phyloP scores from a whole-genome alignment of 2,329 filamentous ascomycete genomes.

The Didymella exigua region DNA sequence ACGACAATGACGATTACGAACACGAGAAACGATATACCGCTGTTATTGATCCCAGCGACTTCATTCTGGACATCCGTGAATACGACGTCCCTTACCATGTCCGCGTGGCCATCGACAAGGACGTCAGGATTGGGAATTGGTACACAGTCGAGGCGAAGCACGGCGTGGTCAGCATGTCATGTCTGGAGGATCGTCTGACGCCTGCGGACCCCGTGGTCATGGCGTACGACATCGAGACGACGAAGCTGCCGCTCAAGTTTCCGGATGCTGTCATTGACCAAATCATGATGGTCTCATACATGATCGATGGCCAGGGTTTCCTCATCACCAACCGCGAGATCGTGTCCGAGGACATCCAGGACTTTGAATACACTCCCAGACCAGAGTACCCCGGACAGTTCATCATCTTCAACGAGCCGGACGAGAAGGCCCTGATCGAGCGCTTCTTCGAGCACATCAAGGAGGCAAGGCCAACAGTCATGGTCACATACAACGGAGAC shows the following conservation, averaged over 20 bases:
- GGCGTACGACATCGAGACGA: constrained; percentile 99
- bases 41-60: constrained; percentile 91
- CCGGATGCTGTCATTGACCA: constrained; percentile 93
- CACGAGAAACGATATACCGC: constrained; percentile 79
- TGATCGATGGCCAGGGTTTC: constrained; percentile 98
- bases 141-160: constrained; percentile 95
- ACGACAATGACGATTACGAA: constrained; percentile 81
- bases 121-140: constrained; percentile 96
- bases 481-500: constrained; percentile 99
- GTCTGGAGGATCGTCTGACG: constrained; percentile 84
- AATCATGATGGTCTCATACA: constrained; percentile 99
- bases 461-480: constrained; percentile 90
- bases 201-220: constrained; percentile 97
- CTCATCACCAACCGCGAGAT: constrained; percentile 98
- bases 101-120: constrained; percentile 95
- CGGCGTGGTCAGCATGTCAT: constrained; percentile 79
- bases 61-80: constrained; percentile 97
- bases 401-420: constrained; percentile 97
- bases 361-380: constrained; percentile 98
- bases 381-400: constrained; percentile 95
- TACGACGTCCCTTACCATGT: constrained; percentile 99
- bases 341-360: constrained; percentile 93
- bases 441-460: constrained; percentile 96
- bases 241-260: constrained; percentile 93
- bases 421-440: constrained; percentile 86